Conservation (phyloP, 345 rosid genomes). For the Citrus australasica region DNA sequence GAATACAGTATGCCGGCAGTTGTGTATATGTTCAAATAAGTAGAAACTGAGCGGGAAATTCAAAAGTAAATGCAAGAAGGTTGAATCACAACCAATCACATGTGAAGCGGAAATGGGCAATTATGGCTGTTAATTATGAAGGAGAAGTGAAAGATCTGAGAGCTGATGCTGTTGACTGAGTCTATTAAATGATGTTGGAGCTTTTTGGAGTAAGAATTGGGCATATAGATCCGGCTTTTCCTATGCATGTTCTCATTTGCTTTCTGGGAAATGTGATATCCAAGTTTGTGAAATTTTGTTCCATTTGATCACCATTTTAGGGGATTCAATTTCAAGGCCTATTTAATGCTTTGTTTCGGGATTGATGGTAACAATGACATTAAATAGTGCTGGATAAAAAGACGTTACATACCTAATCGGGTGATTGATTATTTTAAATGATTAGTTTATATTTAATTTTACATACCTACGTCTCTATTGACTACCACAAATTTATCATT, state of each 20-base stretch:
- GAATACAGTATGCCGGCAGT: not conserved
- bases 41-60: conserved; percentile 21
- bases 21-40: not conserved
- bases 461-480: too few relatives aligned
- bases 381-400: not conserved
- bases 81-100: too few relatives aligned
- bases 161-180: conserved; percentile 12
- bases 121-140: not conserved
- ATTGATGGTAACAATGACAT: not conserved
- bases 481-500: too few relatives aligned
- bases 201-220: not conserved
- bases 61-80: not conserved
- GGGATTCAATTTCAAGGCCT: not conserved
- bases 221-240: not conserved
- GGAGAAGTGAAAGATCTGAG: not conserved
- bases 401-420: not conserved
- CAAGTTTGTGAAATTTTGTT: not conserved
- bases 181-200: conserved; percentile 22
- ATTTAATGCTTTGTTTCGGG: not conserved
- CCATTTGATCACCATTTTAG: not conserved
- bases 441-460: too few relatives aligned
- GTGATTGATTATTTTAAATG: too few relatives aligned
- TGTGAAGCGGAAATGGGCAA: not conserved
- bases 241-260: not conserved
- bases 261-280: not conserved